Evolutionary conservation across 2,329 filamentous ascomycete species (phyloP).

Genomic region (Emergomyces orientalis): DNA sequence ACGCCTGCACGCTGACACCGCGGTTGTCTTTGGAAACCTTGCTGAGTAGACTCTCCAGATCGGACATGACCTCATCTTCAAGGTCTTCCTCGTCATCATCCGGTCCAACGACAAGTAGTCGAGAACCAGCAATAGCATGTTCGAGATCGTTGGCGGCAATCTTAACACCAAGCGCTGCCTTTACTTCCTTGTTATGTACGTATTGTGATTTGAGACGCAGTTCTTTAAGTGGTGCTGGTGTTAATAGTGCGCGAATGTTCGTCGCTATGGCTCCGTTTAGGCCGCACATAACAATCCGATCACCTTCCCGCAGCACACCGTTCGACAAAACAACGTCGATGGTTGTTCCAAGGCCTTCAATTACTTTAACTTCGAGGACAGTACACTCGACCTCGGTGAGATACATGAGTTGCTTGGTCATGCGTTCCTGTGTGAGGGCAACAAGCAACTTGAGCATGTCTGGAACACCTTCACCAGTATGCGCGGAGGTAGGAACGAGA

Average conservation of each 20-base stretch:
- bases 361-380: conserved; percentile 96
- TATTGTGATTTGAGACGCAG: conserved; percentile 91
- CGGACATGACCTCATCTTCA: conserved; percentile 90
- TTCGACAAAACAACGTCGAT: conserved; percentile 97
- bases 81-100: conserved; percentile 96
- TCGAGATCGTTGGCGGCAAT: conserved; percentile 94
- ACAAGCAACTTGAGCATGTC: conserved; percentile 96
- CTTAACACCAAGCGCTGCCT: conserved; percentile 96
- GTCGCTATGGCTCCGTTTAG: conserved; percentile 93
- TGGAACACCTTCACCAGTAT: conserved; percentile 97
- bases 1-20: conserved; percentile 94
- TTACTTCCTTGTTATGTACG: conserved; percentile 98
- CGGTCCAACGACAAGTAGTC: conserved; percentile 84
- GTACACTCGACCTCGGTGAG: conserved; percentile 95
- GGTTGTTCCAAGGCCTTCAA: conserved; percentile 96
- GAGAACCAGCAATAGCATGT: conserved; percentile 89
- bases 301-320: conserved; percentile 86
- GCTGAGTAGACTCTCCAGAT: conserved; percentile 83
- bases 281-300: conserved; percentile 89
- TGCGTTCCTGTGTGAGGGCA: conserved; percentile 87
- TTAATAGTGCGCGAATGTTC: conserved; percentile 88
- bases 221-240: conserved; percentile 86
- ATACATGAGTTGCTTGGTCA: conserved; percentile 97
- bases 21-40: conserved; percentile 85
- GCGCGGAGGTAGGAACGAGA: conserved; percentile 91